A percentile compares a stretch with the other conserved stretches of the same genome.
Evolutionary conservation across 305 asterid genomes (phyloP).

Genomic region (Stenogyne calaminthoides): DNA sequence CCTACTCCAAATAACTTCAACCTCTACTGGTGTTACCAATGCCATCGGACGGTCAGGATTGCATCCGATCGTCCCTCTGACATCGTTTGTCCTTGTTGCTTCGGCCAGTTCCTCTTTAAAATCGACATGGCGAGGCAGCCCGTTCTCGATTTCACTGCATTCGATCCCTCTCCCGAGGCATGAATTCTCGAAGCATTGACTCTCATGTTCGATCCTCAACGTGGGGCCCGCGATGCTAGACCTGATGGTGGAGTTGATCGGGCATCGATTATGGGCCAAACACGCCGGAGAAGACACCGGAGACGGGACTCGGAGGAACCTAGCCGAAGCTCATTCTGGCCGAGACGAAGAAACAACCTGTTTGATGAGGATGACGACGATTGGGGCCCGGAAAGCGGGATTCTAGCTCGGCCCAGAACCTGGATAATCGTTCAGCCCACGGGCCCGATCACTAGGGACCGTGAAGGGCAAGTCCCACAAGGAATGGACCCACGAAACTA

Average conservation of each 20-base stretch:
- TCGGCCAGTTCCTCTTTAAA: conserved; percentile 59
- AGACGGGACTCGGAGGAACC: conserved; percentile 34
- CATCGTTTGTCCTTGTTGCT: conserved; percentile 70
- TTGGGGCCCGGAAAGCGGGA: conserved; percentile 70
- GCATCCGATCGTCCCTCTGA: conserved; percentile 45
- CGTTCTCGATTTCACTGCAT: conserved; percentile 59
- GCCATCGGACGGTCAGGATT: conserved; percentile 65
- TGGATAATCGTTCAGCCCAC: conserved; percentile 58
- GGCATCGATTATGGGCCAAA: conserved; percentile 32
- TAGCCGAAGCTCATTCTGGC: conserved; percentile 36
- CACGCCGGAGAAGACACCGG: conserved; percentile 35
- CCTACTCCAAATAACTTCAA: conserved; percentile 48
- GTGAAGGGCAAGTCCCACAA: conserved; percentile 42
- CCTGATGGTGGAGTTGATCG: conserved; percentile 2
- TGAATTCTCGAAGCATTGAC: conserved; percentile 77
- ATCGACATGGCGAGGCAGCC: conserved; percentile 51
- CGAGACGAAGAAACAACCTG: conserved; percentile 46
- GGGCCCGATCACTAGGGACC: conserved; percentile 24
- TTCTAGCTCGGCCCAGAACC: conserved; percentile 73
- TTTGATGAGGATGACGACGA: conserved; percentile 40
- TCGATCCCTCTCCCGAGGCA: conserved; percentile 83
- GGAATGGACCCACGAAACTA: conserved; percentile 61
- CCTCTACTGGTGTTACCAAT: conserved; percentile 85
- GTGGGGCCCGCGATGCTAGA: conserved; percentile 23
- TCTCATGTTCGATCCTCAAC: conserved; percentile 56